These are phyloP conservation scores for Elongisporangium anandrum DNA, from an alignment of 352 stramenopile species.

Conservation along the genomic window DNA sequence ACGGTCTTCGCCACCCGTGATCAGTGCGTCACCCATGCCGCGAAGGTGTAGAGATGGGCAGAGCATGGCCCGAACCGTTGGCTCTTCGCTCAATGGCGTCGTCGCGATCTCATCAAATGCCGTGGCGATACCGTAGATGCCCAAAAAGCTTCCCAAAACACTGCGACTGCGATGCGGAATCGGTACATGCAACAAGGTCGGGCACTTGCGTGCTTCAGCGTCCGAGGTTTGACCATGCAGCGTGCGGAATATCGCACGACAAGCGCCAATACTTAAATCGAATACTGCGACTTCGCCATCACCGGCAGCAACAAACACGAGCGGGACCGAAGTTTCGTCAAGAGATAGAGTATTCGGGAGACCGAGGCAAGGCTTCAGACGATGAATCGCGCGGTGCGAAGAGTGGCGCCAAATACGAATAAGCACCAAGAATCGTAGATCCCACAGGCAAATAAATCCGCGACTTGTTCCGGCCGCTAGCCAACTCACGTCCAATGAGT, in stretches of 20 bases:
- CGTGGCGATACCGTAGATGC: slow-evolving; percentile 76
- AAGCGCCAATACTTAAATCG: slow-evolving; percentile 86
- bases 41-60: slow-evolving; percentile 87
- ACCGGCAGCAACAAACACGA: slow-evolving; percentile 93
- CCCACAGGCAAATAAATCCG: slow-evolving; percentile 95
- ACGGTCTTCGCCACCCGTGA: slow-evolving; percentile 93
- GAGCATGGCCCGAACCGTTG: slow-evolving; percentile 83
- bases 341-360: slow-evolving; percentile 75
- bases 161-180: slow-evolving; percentile 73
- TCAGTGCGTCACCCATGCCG: slow-evolving; percentile 78
- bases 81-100: slow-evolving; percentile 64
- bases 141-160: slow-evolving; percentile 68
- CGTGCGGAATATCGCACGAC: slow-evolving; percentile 90
- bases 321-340: slow-evolving; percentile 75
- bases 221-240: slow-evolving; percentile 76
- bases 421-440: slow-evolving; percentile 94
- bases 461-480: slow-evolving; percentile 91
- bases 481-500: slow-evolving; percentile 95
- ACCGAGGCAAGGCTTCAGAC: slow-evolving; percentile 79
- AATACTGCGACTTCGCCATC: slow-evolving; percentile 91
- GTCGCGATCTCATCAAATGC: slow-evolving; percentile 83
- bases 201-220: slow-evolving; percentile 66
- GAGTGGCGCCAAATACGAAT: slow-evolving; percentile 97
- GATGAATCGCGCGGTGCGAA: slow-evolving; percentile 86
- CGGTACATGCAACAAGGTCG: slow-evolving; percentile 66